Base-by-base conservation (phyloP, 2,329 filamentous ascomycete species). In the Alternaria ethzedia region DNA sequence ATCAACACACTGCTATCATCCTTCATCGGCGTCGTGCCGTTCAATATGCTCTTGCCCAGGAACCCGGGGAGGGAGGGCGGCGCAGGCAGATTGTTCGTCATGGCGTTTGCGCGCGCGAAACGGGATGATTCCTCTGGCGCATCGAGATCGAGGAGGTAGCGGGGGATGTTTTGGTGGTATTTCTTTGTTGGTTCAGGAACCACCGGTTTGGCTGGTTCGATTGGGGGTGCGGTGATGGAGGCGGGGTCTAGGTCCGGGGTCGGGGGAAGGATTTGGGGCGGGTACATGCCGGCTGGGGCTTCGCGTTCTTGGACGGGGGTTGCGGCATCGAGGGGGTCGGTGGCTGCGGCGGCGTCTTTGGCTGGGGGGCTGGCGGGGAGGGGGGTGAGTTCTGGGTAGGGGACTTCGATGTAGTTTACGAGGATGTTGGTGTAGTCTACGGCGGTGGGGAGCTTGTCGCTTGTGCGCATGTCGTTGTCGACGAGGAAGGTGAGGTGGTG, bases 341-440 rank as follows among this genome's bases (percentile, higher is more conserved):
- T 59, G 3, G 49, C 6, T 11, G 28, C 15, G 49, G 20, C 8
- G 13, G 30, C 9, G 36, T 41, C 36, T 41, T 69, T 69, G 11
- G 69, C 45, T 45, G 66, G 63, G 28, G 62, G 67, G 26, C 71
- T 66, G 36, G 63, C 63, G 43, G 70, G 61, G 30, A 68, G 59
- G 11, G 84, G 83, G 5, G 45, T 46, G 28, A 90, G 81, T 74
- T 94, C 91, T 59, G 94, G 90, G 36, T 92, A 89, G 73, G 87
- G 92, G 66, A 98, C 92, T 83, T 99, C 96, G 75, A 99, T 93
- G 79, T 98, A 99, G 82, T 99, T 99, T 81, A 99, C 95, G 17
- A 99, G 86, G 77, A 97, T 97, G 82, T 98, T 98, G 68, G 94
- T 96, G 79, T 96, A 97, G 79, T 99, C 96, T 62, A 99, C 96